phyloP scores from a whole-genome alignment of 176 grass and related monocot genomes.

The Pontederia crassipes region DNA sequence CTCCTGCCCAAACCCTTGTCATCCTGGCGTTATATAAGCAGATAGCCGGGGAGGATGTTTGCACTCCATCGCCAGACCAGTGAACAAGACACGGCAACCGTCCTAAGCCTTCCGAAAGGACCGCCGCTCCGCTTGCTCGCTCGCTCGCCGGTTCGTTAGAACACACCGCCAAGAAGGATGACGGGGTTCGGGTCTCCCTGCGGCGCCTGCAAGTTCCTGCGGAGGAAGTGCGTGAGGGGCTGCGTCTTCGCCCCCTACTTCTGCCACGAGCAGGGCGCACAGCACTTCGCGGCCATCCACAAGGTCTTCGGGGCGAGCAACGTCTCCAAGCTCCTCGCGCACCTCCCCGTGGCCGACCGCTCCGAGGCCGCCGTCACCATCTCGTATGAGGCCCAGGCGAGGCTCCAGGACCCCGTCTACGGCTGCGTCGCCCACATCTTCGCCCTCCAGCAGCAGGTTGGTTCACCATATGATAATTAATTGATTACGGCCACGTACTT shows the following conservation, averaged over 20 bases:
- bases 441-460: constrained; percentile 74
- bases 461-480: too few species aligned
- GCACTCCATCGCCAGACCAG: too few species aligned
- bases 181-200: constrained; percentile 64
- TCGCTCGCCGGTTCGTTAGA: not conserved
- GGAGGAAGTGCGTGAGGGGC: constrained; percentile 77
- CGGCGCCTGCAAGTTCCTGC: constrained; percentile 91
- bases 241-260: constrained; percentile 97
- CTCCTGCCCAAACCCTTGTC: not conserved
- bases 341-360: constrained; percentile 67
- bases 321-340: constrained; percentile 84
- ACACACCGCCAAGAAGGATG: not conserved
- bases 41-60: too few species aligned
- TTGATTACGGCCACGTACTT: not conserved
- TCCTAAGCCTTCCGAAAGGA: not conserved
- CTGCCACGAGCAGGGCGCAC: constrained; percentile 87
- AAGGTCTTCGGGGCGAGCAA: constrained; percentile 98
- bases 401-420: constrained; percentile 86
- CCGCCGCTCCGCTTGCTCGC: too few species aligned
- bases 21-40: constrained; percentile 4
- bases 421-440: constrained; percentile 98
- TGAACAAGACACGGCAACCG: too few species aligned
- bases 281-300: constrained; percentile 90
- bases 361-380: constrained; percentile 87
- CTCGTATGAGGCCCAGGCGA: constrained; percentile 88